phyloP scores from a whole-genome alignment of 129 eudicot species.

The Chrysanthemum seticuspe region DNA sequence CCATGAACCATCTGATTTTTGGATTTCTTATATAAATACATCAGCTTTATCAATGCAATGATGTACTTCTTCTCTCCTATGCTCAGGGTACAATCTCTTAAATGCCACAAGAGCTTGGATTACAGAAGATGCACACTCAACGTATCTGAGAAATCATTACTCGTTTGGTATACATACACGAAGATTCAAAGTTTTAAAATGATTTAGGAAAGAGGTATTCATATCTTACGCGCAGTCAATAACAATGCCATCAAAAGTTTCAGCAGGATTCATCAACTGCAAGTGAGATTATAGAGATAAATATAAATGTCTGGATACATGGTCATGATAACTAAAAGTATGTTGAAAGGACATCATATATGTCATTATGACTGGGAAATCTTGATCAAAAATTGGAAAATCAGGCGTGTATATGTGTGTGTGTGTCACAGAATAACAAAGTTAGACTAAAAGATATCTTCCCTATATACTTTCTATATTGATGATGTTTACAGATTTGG shows the following conservation, averaged over 20 bases:
- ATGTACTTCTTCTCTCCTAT: conserved; percentile 68
- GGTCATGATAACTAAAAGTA: too few species aligned
- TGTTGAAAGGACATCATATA: too few species aligned
- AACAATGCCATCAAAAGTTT: conserved; percentile 75
- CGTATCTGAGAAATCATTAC: conserved; percentile 32
- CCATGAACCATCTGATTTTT: conserved; percentile 85
- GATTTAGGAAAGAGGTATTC: neutral
- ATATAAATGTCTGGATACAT: too few species aligned
- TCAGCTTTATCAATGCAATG: conserved; percentile 58
- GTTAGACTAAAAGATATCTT: too few species aligned
- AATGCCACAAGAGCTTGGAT: conserved; percentile 80
- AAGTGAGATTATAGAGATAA: too few species aligned
- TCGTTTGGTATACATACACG: conserved; percentile 30
- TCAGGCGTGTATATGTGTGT: too few species aligned
- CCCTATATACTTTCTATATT: too few species aligned
- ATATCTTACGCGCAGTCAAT: conserved; percentile 92
- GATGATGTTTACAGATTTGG: too few species aligned
- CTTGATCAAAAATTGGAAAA: too few species aligned
- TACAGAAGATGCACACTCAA: conserved; percentile 93
- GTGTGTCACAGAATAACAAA: too few species aligned
- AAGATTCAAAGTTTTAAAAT: neutral
- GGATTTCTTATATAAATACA: conserved; percentile 13
- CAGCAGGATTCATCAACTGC: conserved; percentile 96
- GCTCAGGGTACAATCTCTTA: conserved; percentile 69
- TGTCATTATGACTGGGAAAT: too few species aligned